Base-by-base conservation (phyloP, 106 monocot species). In the Dendrobium catenatum region DNA sequence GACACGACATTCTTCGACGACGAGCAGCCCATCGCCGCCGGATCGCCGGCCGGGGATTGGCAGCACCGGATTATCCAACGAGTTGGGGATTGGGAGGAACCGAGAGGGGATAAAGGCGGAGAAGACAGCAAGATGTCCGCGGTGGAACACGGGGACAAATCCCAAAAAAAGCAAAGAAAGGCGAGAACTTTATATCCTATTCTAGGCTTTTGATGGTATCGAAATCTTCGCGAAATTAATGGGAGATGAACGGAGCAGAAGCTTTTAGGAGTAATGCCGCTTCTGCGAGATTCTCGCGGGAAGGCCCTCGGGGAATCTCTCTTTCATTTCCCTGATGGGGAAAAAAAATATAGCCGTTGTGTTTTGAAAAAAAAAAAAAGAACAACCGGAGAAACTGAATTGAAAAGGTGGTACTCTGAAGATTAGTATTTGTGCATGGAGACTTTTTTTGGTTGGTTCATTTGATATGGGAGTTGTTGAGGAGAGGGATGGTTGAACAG, bases 1-100 rank as follows among this genome's bases (percentile, higher is more conserved):
- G 85, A 80, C 41, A 88, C 84, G 16, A 85, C 67, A 54, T 90
- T 90, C 84, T 90, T 90, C 49, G 90, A 90, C 31, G 73, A 79
- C 31, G 86, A 83, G 55, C 90, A 90, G 47, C 90, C 90, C 90
- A 90, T 90, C 66, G 47, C 79, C 22, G 61, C 61, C 61, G 4
- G 22, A 61, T 61, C 61, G 22, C n/a, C 43, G 44, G 54, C 4
- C 9, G 16, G n/a, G 10, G 19, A 61, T 22, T 8, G 5, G 22
- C 22, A 13, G 61, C 61, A 22, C 61, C 24, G 17, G 76, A 22
- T 61, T 61, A 61, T 6, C 61, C 3, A 51, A 15, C 51, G 13
- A 51, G 15, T 3, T 51, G 51, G 13, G 51, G 19, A 75, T 75
- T 31, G 19, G 43, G 44, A n/a, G 43, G 74, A 75, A 73, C 29